Evolutionary conservation across 2,329 filamentous ascomycete species (phyloP), one percentile per base, ranked within the genome.

Genomic region (Hypoxylon sp.): DNA sequence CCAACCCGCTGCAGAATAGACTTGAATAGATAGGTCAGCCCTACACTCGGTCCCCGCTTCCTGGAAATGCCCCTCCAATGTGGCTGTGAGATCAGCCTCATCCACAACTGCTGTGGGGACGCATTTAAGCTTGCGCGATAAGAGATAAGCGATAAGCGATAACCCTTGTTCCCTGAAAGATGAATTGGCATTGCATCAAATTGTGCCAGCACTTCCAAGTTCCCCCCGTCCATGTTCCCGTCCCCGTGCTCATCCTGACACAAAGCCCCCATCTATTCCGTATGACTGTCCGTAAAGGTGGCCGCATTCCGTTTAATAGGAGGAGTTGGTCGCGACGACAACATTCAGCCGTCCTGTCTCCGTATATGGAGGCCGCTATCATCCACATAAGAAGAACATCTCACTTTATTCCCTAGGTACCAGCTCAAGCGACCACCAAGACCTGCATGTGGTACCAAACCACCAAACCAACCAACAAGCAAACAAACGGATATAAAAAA

Each of bases 121-220:
- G 13, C 13, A n/a, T 37, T 37, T 37, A 37, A n/a, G 35, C 24
- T 33, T 17, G 35, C 65, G 60, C 65, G 65, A 67, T 67, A 67
- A 39, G 54, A 59, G 65, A 63, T 67, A 67, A 39, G 54, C 65
- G 65, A 63, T 67, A 67, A 67, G 46, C n/a, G 54, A 64, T 65
- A 55, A 54, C 63, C 59, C 64, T 59, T 33, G 42, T 58, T 58
- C 59, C 54, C 48, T 56, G 48, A 33, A 54, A 54, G 46, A 48
- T 64, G 60, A 68, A 65, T 57, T 67, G 63, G 54, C 65, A 67
- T 55, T 67, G 64, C 64, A 67, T 65, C 56, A 60, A 44, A 54
- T 50, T 39, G 22, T 10, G 42, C 22, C 35, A 42, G 35, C 22
- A 29, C 11, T 55, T 29, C 10, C 19, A 17, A 17, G 39, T 31